Evolutionary conservation across 164 flowering plant species (phyloP).

Genomic region (Dillenia suffruticosa): DNA sequence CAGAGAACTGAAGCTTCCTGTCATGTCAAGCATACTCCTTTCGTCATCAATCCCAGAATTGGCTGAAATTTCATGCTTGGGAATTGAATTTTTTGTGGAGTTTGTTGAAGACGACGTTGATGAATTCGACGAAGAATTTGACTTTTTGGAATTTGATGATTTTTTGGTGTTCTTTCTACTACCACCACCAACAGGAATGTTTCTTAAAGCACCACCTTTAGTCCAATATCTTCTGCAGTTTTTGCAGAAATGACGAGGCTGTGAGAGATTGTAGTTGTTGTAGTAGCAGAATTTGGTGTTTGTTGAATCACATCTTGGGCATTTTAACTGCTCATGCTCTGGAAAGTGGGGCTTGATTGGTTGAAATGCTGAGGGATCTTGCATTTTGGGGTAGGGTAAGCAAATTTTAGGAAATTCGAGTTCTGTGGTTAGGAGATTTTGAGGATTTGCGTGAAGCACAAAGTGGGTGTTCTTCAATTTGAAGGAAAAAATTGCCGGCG

Average conservation of each 20-base stretch:
- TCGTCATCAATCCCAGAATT: conserved; percentile 23
- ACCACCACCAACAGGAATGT: conserved; percentile 85
- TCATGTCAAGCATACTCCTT: conserved; percentile 24
- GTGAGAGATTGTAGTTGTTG: conserved; percentile 67
- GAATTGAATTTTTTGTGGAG: background rate
- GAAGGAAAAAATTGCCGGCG: no score
- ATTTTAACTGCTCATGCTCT: conserved; percentile 69
- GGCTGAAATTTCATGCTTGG: conserved; percentile 14
- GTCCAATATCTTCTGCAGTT: conserved; percentile 57
- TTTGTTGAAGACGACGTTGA: conserved; percentile 10
- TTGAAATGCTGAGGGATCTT: conserved; percentile 50
- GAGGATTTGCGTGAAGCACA: no score
- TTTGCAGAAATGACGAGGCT: conserved; percentile 67
- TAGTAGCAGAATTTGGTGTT: conserved; percentile 80
- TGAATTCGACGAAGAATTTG: conserved; percentile 3
- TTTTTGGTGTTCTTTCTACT: conserved; percentile 45
- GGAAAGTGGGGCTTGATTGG: conserved; percentile 49
- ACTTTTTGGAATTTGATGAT: conserved; percentile 18
- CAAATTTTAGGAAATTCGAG: no score
- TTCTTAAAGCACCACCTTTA: conserved; percentile 60
- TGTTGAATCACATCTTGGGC: conserved; percentile 75
- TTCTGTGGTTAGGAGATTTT: no score
- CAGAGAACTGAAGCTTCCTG: conserved; percentile 32
- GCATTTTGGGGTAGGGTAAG: conserved; percentile 27
- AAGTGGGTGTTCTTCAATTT: no score